These are phyloP conservation scores for Dictyostelium citrinum DNA, from an alignment of 78 protist species.

Conservation along the genomic window DNA sequence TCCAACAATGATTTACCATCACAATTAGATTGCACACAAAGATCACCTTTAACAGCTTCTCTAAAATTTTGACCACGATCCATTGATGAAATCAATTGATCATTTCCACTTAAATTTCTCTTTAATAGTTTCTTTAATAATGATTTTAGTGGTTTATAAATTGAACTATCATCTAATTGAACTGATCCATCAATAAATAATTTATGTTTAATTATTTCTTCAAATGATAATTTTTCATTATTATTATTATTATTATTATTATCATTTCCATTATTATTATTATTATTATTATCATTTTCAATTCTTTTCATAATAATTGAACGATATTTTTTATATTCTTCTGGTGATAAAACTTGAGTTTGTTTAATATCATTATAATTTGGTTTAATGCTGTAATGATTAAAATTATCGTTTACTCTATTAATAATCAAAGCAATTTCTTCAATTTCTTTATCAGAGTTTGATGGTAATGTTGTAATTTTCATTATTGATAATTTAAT, in stretches of 20 bases:
- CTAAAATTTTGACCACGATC: not conserved
- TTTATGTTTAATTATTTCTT: not conserved
- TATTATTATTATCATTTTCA: too few relatives aligned
- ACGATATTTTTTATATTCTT: not conserved
- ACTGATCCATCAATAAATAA: not conserved
- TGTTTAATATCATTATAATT: not conserved
- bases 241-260: not conserved
- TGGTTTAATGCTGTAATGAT: slow-evolving; percentile 7
- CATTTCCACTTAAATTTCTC: not conserved
- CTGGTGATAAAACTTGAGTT: not conserved
- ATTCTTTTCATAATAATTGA: not conserved
- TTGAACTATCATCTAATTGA: not conserved
- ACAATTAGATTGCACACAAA: slow-evolving; percentile 11
- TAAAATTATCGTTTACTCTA: not conserved
- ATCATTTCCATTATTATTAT: too few relatives aligned
- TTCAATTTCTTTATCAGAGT: not conserved
- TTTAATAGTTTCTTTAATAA: not conserved
- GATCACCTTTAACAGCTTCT: slow-evolving; percentile 19
- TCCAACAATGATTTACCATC: not conserved
- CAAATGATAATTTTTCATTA: not conserved
- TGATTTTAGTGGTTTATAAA: not conserved
- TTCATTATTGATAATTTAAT: not conserved
- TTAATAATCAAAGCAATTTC: not conserved
- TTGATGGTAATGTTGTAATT: not conserved
- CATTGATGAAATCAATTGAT: not conserved